Evolutionary conservation across 2,329 filamentous ascomycete genomes (phyloP), one percentile per base, ranked within the genome.

Genomic region (Fusarium secorum): DNA sequence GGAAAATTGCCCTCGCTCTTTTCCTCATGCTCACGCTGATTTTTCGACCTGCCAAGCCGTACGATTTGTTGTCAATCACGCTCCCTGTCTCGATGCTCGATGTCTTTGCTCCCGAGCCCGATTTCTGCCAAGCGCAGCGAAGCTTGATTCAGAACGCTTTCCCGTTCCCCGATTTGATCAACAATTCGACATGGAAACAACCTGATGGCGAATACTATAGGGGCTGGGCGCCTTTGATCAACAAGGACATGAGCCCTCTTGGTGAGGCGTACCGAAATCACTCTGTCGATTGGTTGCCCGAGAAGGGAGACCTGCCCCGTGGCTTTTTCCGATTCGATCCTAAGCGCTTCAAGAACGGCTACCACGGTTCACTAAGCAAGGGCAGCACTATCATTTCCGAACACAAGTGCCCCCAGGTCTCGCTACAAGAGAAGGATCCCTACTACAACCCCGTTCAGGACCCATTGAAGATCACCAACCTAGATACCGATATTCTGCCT

Each of bases 391-490:
- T 51, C 15, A 28, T 56, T 26, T 49, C 38, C 18, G 64, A 68
- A 3, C n/a, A 73, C 26, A 60, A 69, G n/a, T 76, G 74, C 26
- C 66, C 73, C 5, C 51, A 66, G 11, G 54, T 74, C 7, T 36
- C 64, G 11, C 14, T 58, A 4, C 33, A 24, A 18, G 58, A 75
- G 24, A 65, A 66, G 80, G 71, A 83, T 76, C 73, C 74, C 4
- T 76, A 72, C 54, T 85, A 85, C 61, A 79, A 76, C 41, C 79
- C 83, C 5, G 75, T 74, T 1, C 66, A 74, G 18, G 83, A 85
- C 39, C 83, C 83, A 1, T 65, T 84, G 45, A 82, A 80, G 58
- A 79, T 84, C 24, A 78, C 80, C 5, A 84, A 85, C 58, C 75
- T 82, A 14, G 68, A 82, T 8, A 75, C 78, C 13, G 75, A 77